Evolutionary conservation across 176 grass and related monocot genomes (phyloP).

Genomic region (Bolboschoenus planiculmis): DNA sequence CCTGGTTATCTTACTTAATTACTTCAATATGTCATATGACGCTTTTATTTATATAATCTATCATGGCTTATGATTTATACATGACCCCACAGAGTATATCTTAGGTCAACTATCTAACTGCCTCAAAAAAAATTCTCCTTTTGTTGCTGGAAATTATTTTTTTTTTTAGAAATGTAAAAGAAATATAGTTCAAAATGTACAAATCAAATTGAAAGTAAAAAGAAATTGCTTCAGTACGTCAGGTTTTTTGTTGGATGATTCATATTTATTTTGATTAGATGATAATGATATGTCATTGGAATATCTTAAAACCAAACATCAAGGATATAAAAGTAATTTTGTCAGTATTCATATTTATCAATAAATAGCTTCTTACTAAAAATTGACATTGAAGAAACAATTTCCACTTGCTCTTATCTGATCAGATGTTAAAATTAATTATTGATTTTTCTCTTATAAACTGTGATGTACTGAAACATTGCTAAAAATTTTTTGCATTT

Average conservation of each 20-base stretch:
- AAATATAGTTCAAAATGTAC: neutral
- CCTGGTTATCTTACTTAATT: neutral
- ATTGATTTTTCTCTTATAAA: neutral
- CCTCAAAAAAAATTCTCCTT: neutral
- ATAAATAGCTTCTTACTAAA: neutral
- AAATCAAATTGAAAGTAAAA: neutral
- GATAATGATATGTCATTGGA: neutral
- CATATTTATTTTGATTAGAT: neutral
- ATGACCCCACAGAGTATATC: neutral
- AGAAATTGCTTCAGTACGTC: neutral
- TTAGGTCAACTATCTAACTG: constrained; percentile 14
- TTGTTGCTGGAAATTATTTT: no score
- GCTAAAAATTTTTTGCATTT: neutral
- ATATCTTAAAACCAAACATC: neutral
- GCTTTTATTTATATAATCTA: neutral
- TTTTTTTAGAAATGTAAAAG: neutral
- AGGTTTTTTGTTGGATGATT: neutral
- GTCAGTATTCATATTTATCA: neutral
- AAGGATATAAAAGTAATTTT: neutral
- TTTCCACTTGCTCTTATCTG: neutral
- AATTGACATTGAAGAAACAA: neutral
- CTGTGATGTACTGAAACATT: neutral
- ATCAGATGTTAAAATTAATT: neutral
- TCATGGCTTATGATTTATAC: neutral
- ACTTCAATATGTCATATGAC: neutral